Conservation (phyloP, 2,329 filamentous ascomycete genomes). For the Scolecobasidium constrictum region DNA sequence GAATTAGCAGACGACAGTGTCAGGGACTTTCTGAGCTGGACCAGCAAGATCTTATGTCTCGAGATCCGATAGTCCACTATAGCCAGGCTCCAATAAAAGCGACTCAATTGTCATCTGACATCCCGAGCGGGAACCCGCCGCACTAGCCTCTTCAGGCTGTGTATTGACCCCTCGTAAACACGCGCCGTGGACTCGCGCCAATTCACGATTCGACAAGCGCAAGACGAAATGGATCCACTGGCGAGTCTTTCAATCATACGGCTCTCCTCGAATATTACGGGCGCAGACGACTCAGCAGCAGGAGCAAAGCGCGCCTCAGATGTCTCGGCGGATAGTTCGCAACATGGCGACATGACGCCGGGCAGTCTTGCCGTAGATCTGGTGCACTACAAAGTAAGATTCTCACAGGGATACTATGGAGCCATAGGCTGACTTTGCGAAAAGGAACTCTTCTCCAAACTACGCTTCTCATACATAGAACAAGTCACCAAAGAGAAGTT, state of each 20-base stretch:
- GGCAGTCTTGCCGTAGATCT: constrained; percentile 74
- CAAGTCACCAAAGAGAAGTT: constrained; percentile 99
- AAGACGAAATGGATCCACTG: background rate
- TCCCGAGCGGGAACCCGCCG: no score
- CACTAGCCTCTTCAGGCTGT: background rate
- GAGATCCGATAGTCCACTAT: no score
- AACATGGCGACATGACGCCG: constrained; percentile 55
- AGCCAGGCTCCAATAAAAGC: no score
- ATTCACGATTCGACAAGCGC: background rate
- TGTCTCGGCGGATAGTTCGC: constrained; percentile 48
- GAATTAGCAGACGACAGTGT: no score
- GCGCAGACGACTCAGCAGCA: background rate
- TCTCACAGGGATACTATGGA: no score
- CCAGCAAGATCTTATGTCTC: no score
- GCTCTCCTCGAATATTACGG: constrained; percentile 2
- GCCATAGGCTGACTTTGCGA: no score
- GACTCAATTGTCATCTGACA: no score
- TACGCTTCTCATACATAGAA: constrained; percentile 94
- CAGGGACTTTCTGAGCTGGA: no score
- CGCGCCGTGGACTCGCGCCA: background rate
- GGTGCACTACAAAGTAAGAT: constrained; percentile 67
- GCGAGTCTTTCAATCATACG: constrained; percentile 7
- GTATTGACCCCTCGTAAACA: background rate
- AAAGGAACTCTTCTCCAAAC: constrained; percentile 81
- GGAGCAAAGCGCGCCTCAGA: constrained; percentile 47